phyloP scores from a whole-genome alignment of 345 rosid species.

The Pugionium cornutum region DNA sequence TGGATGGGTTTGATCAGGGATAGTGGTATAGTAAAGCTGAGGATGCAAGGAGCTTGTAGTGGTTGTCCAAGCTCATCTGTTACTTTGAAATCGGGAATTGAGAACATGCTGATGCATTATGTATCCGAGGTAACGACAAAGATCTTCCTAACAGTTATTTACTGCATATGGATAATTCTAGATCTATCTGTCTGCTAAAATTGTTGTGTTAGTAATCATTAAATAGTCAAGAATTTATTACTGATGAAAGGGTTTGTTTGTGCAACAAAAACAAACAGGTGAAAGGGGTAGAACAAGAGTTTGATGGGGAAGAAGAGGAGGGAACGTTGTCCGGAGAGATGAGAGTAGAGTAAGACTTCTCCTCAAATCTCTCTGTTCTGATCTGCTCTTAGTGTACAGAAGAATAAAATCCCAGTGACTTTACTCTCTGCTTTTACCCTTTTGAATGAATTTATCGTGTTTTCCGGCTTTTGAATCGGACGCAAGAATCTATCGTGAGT shows the following conservation, averaged over 20 bases:
- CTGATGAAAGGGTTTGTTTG: not conserved
- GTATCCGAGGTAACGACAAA: slow-evolving; percentile 72
- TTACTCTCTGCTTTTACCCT: slow-evolving; percentile 15
- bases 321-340: slow-evolving; percentile 51
- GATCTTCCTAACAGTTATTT: slow-evolving; percentile 6
- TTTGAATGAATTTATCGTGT: not conserved
- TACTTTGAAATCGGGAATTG: slow-evolving; percentile 96
- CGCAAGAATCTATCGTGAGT: not conserved
- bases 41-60: slow-evolving; percentile 42
- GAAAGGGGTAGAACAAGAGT: slow-evolving; percentile 84
- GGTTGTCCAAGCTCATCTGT: slow-evolving; percentile 96
- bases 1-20: slow-evolving; percentile 52
- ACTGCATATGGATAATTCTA: slow-evolving; percentile 4
- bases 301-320: slow-evolving; percentile 68
- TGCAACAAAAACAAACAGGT: slow-evolving; percentile 49
- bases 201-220: not conserved
- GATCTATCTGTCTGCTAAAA: not conserved
- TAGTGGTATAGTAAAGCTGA: slow-evolving; percentile 80
- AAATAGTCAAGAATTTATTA: slow-evolving; percentile 8
- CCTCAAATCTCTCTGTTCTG: slow-evolving; percentile 9
- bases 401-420: slow-evolving; percentile 18
- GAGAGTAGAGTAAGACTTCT: slow-evolving; percentile 31
- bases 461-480: slow-evolving; percentile 5
- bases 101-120: slow-evolving; percentile 98
- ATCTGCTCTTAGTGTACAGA: slow-evolving; percentile 32